These are phyloP conservation scores for Ceratocystis eucalypticola DNA, from an alignment of 2,329 filamentous ascomycete genomes.

Conservation along the genomic window DNA sequence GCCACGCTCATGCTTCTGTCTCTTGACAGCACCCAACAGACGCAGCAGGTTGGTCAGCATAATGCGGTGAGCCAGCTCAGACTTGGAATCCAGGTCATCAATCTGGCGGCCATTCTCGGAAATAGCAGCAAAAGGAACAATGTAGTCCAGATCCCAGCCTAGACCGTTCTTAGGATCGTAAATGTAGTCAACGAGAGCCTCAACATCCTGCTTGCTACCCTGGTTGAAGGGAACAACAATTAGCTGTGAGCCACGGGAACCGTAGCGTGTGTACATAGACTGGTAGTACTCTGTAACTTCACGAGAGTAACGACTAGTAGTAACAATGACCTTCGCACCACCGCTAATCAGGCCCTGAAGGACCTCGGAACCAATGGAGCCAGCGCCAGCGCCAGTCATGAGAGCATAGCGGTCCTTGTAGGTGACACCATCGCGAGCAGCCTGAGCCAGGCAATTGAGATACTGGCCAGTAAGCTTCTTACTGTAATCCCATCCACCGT, in stretches of 20 bases:
- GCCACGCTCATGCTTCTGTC: slow-evolving; percentile 72
- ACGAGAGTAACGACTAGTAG: slow-evolving; percentile 88
- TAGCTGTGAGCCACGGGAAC: slow-evolving; percentile 85
- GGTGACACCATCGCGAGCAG: slow-evolving; percentile 73
- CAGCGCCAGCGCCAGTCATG: slow-evolving; percentile 96
- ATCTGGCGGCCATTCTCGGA: slow-evolving; percentile 97
- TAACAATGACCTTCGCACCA: slow-evolving; percentile 92
- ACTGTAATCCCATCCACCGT: slow-evolving; percentile 91
- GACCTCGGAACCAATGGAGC: slow-evolving; percentile 94
- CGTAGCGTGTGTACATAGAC: slow-evolving; percentile 91
- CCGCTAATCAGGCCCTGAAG: slow-evolving; percentile 91
- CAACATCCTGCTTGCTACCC: slow-evolving; percentile 94
- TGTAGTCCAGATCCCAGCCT: slow-evolving; percentile 94
- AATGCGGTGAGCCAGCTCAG: slow-evolving; percentile 93
- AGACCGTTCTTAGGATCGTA: slow-evolving; percentile 93
- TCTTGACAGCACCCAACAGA: slow-evolving; percentile 79
- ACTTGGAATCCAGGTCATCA: slow-evolving; percentile 91
- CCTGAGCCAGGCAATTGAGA: slow-evolving; percentile 79
- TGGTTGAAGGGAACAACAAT: slow-evolving; percentile 99
- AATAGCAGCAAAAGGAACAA: slow-evolving; percentile 93
- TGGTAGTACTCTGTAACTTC: slow-evolving; percentile 99
- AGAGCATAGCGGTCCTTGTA: slow-evolving; percentile 92
- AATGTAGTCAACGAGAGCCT: slow-evolving; percentile 88
- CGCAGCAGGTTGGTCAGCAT: slow-evolving; percentile 96
- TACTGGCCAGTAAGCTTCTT: slow-evolving; percentile 94